Base-by-base conservation (phyloP, 768 basidiomycete genomes). In the Rhizopogon vesiculosus region DNA sequence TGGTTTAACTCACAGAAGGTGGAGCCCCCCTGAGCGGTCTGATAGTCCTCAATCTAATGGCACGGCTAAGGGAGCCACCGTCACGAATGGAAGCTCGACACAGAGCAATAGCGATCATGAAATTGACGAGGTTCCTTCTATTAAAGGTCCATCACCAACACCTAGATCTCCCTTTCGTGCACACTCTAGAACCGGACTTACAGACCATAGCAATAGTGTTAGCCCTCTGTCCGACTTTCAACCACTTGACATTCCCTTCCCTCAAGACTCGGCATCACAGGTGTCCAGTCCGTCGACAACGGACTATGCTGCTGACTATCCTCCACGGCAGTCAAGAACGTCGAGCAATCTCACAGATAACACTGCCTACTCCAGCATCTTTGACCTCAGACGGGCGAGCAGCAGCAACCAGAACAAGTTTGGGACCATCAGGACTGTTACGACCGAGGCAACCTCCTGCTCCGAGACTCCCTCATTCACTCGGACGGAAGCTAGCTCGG, bases 361-460 rank as follows among this genome's bases (percentile, higher is more conserved):
- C 43, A 76, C 74, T 3, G 62, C 64, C n/a, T 76, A 82, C 64
- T 88, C 88, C 51, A 88, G 86, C 59, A 70, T 87, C 56, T 73
- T 87, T 52, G 86, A 87, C 65, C 70, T 72, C 51, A 72, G 72
- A 55, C 72, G 73, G 53, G 74, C 70, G 52, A 74, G 71, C 49
- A 73, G 76, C 38, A 71, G 69, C 55, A 74, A 70, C 42, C 74
- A 75, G 59, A 85, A 81, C 64, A 86, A 82, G 66, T 92, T 83
- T 68, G 88, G 84, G 42, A 93, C 91, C 10, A 83, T 92, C 58
- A 78, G 88, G 63, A 91, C 91, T n/a, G 75, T 86, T 57, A 90
- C 85, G 33, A 93, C 91, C 31, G 90, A 91, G 59, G 77, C 86
- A 57, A 93, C 90, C 18, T 89, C 87, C 40, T 67, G 65, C 15